Evolutionary conservation across 1,139 yeast species (phyloP), one percentile per base, ranked within the genome.

Genomic region (Taphrina flavorubra): DNA sequence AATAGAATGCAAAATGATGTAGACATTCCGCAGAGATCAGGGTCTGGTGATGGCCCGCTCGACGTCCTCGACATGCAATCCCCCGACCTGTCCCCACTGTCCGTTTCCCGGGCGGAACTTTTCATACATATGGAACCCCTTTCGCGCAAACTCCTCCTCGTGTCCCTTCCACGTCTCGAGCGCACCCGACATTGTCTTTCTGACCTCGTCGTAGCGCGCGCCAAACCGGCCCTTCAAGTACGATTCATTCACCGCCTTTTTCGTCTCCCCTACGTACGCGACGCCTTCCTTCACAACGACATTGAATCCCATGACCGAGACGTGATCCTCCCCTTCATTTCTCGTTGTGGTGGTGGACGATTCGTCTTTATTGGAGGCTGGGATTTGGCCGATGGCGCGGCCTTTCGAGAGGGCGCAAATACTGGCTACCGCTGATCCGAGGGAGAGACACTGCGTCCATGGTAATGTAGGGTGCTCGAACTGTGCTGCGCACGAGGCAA

Each of bases 361-460:
- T n/a, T n/a, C n/a, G n/a, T n/a, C n/a, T n/a, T n/a, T n/a, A 25
- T 51, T 58, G 42, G 59, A 46, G n/a, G 44, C 51, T 16, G 65
- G 57, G n/a, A 62, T 62, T 16, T 51, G 40, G 16, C 66, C 66
- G 31, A 62, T 62, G 44, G 66, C 59, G 40, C 66, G 59, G 11
- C 66, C 66, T 40, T 62, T 62, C 10, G 66, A 53, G 11, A 62
- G n/a, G 39, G 66, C 66, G 51, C 66, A 62, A 37, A 62, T 55
- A 16, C 49, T 25, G 16, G 66, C 36, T 8, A 62, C 60, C 16
- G 66, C 66, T 5, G 59, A 39, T 2, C 66, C 66, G 16, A 62
- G 53, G 42, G 66, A 62, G 42, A 62, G 60, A 44, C 66, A 62
- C 25, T 44, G 34, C 10, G 51, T 16, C 66, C 66, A 62, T 40